Evolutionary conservation across 495 filamentous ascomycete genomes (phyloP).

Genomic region (Aspergillus nanangensis): DNA sequence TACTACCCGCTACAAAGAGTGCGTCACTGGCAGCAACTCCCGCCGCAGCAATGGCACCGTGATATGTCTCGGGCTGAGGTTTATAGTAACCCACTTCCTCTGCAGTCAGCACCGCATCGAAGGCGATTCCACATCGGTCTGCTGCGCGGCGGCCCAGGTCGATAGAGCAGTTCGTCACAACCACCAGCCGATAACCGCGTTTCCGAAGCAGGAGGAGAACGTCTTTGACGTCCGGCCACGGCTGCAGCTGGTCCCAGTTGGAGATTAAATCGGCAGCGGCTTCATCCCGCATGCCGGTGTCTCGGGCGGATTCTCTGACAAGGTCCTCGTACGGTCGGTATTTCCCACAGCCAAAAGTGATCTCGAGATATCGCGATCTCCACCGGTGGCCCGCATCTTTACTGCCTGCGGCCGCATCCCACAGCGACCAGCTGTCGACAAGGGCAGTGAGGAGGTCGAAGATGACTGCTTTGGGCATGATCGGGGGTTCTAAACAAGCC

Average conservation of each 20-base stretch:
- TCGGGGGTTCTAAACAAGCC: too few relatives aligned
- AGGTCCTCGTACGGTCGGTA: conserved; percentile 27
- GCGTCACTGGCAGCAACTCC: conserved; percentile 18
- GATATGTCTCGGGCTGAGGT: conserved; percentile 23
- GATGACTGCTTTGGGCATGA: conserved; percentile 14
- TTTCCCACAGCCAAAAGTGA: conserved; percentile 22
- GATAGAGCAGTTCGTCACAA: conserved; percentile 29
- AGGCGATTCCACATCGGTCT: conserved; percentile 10
- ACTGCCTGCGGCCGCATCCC: conserved; percentile 18
- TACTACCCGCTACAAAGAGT: conserved; percentile 30
- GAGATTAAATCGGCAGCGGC: conserved; percentile 16
- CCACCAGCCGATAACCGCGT: conserved; percentile 19
- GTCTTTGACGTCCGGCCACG: conserved; percentile 23
- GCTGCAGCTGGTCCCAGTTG: conserved; percentile 19
- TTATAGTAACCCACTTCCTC: conserved; percentile 31
- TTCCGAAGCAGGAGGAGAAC: conserved; percentile 13
- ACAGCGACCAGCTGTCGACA: conserved; percentile 27
- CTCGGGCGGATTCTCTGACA: conserved; percentile 19
- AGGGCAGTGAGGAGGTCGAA: conserved; percentile 35
- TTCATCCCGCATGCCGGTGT: conserved; percentile 17
- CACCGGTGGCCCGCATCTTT: conserved; percentile 12
- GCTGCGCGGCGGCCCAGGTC: conserved; percentile 19
- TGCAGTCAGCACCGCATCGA: conserved; percentile 25
- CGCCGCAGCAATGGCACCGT: conserved; percentile 13
- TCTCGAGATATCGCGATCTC: conserved; percentile 23